These are phyloP conservation scores for Eragrostis tef DNA, from an alignment of 202 grass and related monocot species.

Conservation along the genomic window DNA sequence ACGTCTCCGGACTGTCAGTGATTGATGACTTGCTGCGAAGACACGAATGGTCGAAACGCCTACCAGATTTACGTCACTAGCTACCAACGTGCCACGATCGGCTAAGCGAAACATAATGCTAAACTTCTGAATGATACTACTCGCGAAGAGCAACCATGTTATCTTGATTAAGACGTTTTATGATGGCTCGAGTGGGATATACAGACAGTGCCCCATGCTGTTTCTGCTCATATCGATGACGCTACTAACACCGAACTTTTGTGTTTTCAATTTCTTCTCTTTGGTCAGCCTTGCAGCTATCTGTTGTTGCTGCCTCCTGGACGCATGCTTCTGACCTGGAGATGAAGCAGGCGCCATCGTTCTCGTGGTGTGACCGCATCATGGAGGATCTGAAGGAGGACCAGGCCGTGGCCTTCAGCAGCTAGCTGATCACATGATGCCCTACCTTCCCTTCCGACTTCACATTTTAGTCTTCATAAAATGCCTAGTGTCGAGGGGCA, in stretches of 20 bases:
- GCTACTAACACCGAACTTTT: not conserved
- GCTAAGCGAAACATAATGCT: not conserved
- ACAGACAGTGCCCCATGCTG: not conserved
- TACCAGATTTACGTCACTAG: not conserved
- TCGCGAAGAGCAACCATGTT: too few relatives aligned
- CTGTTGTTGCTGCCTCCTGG: constrained; percentile 58
- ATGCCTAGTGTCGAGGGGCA: not conserved
- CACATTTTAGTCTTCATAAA: too few relatives aligned
- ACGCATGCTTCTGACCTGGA: constrained; percentile 43
- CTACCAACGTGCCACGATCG: too few relatives aligned
- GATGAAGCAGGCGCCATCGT: not conserved
- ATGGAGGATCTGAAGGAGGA: not conserved
- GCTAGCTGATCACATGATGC: not conserved
- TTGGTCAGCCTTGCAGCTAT: constrained; percentile 34
- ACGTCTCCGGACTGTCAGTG: not conserved
- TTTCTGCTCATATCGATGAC: not conserved
- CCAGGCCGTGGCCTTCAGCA: not conserved
- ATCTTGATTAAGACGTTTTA: not conserved
- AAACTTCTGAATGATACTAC: not conserved
- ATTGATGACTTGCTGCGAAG: too few relatives aligned
- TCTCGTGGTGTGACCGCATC: not conserved
- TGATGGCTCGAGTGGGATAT: not conserved
- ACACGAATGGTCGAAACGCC: not conserved
- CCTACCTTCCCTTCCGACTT: not conserved
- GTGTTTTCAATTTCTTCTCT: not conserved